Conservation (phyloP, 2,329 filamentous ascomycete genomes). For the Aspergillus neoniger region DNA sequence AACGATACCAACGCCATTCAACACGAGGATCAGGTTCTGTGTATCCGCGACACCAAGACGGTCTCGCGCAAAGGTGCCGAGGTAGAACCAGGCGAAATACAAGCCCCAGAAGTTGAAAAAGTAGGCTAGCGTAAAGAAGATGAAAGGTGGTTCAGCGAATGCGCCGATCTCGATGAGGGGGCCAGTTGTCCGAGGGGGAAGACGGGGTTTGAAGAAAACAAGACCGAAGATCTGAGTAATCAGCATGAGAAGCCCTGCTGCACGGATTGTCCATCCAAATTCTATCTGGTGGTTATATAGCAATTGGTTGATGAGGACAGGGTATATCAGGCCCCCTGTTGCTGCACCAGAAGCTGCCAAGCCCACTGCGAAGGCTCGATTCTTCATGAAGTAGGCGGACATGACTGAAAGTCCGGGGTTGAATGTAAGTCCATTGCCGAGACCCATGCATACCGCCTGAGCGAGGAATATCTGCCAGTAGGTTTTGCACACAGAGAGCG, state of each 20-base stretch:
- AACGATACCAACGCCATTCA: no score
- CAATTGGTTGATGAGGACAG: no score
- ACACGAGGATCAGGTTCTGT: no score
- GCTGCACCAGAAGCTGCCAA: conserved; percentile 38
- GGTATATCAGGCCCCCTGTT: conserved; percentile 45
- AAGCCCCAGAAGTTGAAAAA: conserved; percentile 53
- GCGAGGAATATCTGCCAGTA: conserved; percentile 54
- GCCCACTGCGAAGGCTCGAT: conserved; percentile 41
- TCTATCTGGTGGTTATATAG: no score
- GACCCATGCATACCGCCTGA: conserved; percentile 46
- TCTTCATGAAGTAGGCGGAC: conserved; percentile 46
- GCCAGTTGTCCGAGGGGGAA: conserved; percentile 45
- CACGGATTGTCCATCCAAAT: no score
- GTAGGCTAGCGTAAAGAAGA: conserved; percentile 50
- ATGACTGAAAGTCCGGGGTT: conserved; percentile 43
- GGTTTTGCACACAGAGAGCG: conserved; percentile 42
- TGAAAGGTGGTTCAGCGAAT: conserved; percentile 59
- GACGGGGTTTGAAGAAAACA: conserved; percentile 26
- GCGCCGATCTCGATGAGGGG: conserved; percentile 59
- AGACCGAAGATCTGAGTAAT: no score
- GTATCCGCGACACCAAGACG: conserved; percentile 49
- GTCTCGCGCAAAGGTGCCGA: conserved; percentile 49
- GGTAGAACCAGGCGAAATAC: conserved; percentile 63
- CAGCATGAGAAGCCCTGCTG: no score
- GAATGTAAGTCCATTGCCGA: conserved; percentile 47